Conservation (phyloP, 2,329 filamentous ascomycete species). For the Trichoderma arundinaceum region DNA sequence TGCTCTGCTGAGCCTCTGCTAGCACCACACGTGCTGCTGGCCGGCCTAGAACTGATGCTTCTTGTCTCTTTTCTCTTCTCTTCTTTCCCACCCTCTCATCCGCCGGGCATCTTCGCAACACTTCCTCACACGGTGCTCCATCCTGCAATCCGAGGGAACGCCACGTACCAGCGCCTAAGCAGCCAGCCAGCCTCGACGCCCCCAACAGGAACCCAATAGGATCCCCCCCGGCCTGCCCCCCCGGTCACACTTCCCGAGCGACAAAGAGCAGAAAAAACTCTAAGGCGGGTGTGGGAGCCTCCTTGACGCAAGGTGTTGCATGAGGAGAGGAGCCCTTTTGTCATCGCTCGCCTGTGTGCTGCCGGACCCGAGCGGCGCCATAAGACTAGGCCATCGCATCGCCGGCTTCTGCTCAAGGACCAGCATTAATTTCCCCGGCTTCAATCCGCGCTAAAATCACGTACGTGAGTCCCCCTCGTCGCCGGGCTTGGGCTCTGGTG, state of each 20-base stretch:
- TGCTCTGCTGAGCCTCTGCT: background rate
- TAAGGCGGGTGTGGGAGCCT: background rate
- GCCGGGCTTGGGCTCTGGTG: constrained; percentile 4
- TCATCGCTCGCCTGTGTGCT: no score
- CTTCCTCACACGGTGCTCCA: background rate
- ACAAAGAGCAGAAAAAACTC: background rate
- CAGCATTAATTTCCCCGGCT: constrained; percentile 21
- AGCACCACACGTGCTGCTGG: constrained; percentile 1
- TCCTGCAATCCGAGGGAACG: no score
- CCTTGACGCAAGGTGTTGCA: no score
- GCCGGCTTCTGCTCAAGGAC: background rate
- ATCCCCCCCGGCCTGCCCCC: background rate
- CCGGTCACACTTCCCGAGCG: constrained; percentile 10
- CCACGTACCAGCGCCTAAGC: background rate
- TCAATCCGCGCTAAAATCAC: constrained; percentile 22
- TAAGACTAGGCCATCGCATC: background rate
- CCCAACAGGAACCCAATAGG: constrained; percentile 3
- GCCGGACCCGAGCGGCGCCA: constrained; percentile 10
- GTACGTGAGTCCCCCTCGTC: background rate
- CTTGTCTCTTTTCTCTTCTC: background rate
- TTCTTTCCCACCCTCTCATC: background rate
- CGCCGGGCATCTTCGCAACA: background rate
- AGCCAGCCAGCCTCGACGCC: constrained; percentile 4
- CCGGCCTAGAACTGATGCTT: background rate
- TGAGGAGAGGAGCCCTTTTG: no score